Conservation (phyloP, 108 stramenopile genomes). For the Nitzschia sp. region DNA sequence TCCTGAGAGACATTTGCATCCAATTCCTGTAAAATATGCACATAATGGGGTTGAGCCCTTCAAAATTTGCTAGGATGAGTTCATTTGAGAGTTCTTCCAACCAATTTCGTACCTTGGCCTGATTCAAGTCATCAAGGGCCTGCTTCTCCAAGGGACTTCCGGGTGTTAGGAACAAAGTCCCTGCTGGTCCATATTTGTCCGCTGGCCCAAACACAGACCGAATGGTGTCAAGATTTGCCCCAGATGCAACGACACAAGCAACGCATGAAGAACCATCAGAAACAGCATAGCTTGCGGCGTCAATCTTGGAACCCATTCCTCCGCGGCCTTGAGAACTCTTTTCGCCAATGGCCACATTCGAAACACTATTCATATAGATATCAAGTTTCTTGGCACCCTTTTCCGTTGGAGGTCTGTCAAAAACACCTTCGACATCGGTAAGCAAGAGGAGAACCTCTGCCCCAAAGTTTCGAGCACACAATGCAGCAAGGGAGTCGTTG, state of each 20-base stretch:
- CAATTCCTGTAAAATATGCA: not conserved
- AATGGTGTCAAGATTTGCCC: conserved; percentile 79
- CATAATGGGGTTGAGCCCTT: not conserved
- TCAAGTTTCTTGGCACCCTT: conserved; percentile 73
- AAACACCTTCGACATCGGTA: conserved; percentile 95
- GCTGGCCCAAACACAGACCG: conserved; percentile 59
- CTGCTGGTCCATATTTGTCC: conserved; percentile 46
- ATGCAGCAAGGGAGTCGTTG: conserved; percentile 92
- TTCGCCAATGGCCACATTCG: conserved; percentile 78
- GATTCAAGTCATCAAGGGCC: conserved; percentile 64
- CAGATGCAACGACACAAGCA: conserved; percentile 85
- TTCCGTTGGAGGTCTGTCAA: conserved; percentile 82
- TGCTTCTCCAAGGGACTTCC: conserved; percentile 68
- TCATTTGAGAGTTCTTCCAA: too few relatives aligned
- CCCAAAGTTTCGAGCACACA: conserved; percentile 82
- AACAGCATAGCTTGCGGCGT: conserved; percentile 81
- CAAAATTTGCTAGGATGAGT: too few relatives aligned
- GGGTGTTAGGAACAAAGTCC: conserved; percentile 79
- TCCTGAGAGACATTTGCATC: conserved; percentile 53
- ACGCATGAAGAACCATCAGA: conserved; percentile 68
- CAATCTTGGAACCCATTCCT: conserved; percentile 92
- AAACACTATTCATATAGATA: conserved; percentile 50
- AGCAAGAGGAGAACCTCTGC: conserved; percentile 87
- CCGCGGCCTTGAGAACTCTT: conserved; percentile 88
- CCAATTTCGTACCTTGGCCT: conserved; percentile 30